Percentiles rank a stretch among this genome's conserved stretches.
These are phyloP conservation scores for Hypoxylon sp. DNA, from an alignment of 2,329 filamentous ascomycete genomes.

Conservation along the genomic window DNA sequence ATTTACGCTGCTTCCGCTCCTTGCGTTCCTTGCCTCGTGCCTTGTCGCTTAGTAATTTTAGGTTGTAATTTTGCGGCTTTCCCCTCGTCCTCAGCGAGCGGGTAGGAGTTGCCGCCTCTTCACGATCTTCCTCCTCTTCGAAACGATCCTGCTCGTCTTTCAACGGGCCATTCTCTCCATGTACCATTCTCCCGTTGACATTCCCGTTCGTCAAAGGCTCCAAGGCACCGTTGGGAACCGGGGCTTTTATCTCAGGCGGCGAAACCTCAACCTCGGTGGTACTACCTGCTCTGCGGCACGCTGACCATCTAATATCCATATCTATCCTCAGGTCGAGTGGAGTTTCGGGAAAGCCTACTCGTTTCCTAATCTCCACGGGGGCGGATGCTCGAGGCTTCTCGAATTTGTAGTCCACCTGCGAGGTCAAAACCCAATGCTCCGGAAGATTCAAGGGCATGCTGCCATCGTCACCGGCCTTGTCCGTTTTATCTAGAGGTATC, in stretches of 20 bases:
- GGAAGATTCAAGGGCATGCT: slow-evolving; percentile 40
- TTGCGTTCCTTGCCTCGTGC: slow-evolving; percentile 61
- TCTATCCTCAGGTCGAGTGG: slow-evolving; percentile 42
- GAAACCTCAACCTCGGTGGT: slow-evolving; percentile 50
- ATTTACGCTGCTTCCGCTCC: slow-evolving; percentile 52
- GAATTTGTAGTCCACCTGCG: slow-evolving; percentile 43
- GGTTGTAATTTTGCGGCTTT: slow-evolving; percentile 65
- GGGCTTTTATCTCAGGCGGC: slow-evolving; percentile 55
- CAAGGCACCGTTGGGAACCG: slow-evolving; percentile 49
- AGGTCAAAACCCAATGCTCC: slow-evolving; percentile 44
- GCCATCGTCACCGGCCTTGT: no score
- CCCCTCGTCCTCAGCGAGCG: slow-evolving; percentile 59
- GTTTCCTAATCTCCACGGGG: slow-evolving; percentile 42
- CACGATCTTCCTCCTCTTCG: slow-evolving; percentile 54
- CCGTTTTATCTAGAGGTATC: slow-evolving; percentile 40
- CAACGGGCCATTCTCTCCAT: slow-evolving; percentile 34
- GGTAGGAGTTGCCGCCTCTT: slow-evolving; percentile 60
- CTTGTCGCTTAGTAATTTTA: slow-evolving; percentile 66
- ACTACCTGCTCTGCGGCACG: slow-evolving; percentile 36
- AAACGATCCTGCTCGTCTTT: slow-evolving; percentile 38
- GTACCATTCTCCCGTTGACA: slow-evolving; percentile 44
- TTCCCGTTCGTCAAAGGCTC: slow-evolving; percentile 47
- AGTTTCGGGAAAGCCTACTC: slow-evolving; percentile 33
- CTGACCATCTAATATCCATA: slow-evolving; percentile 47
- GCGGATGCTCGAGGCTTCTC: slow-evolving; percentile 43